phyloP scores from a whole-genome alignment of 257 asterid species.

The Nyctanthes arbortristis region DNA sequence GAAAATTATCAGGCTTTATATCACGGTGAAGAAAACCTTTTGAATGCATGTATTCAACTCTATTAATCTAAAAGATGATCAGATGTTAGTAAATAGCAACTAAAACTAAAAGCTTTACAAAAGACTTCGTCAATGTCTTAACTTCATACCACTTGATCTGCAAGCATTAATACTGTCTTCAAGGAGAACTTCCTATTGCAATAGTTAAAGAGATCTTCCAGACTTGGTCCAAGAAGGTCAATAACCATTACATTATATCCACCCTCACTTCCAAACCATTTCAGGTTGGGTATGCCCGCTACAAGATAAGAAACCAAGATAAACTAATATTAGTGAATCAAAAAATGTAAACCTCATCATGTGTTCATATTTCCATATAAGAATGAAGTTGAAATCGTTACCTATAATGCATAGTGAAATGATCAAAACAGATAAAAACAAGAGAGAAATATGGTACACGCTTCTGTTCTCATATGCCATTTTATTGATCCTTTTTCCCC shows the following conservation, averaged over 20 bases:
- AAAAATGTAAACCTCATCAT: neutral
- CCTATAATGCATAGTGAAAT: too few relatives aligned
- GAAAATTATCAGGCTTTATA: conserved; percentile 91
- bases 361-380: neutral
- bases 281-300: conserved; percentile 91
- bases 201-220: conserved; percentile 88
- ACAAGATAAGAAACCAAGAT: conserved; percentile 27
- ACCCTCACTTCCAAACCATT: conserved; percentile 86
- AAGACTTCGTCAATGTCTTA: conserved; percentile 14
- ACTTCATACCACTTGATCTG: conserved; percentile 79
- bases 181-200: conserved; percentile 79
- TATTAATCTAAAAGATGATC: conserved; percentile 60
- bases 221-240: conserved; percentile 93
- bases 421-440: too few relatives aligned
- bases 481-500: too few relatives aligned
- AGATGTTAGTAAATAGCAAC: conserved; percentile 17
- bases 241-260: conserved; percentile 90
- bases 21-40: conserved; percentile 99
- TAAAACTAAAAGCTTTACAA: conserved; percentile 16
- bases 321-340: neutral
- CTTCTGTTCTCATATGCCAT: too few relatives aligned
- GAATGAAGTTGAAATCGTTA: too few relatives aligned
- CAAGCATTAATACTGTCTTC: conserved; percentile 90
- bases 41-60: conserved; percentile 94
- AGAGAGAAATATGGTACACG: too few relatives aligned